Conservation (phyloP, 176 grass and related monocot genomes). For the Dendrocalamus sinicus region DNA sequence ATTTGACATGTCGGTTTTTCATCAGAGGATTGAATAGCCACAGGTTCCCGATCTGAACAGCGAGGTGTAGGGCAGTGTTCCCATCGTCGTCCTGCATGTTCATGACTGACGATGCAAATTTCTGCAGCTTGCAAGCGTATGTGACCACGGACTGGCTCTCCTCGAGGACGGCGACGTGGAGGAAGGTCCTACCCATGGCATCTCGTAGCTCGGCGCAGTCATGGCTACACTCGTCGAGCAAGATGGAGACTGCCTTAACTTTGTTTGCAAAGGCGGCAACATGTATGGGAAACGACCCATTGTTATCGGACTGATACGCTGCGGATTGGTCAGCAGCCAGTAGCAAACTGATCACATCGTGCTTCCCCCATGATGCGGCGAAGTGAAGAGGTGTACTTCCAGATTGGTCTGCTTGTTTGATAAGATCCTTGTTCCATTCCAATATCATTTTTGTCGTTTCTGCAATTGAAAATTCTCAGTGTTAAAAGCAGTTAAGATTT, state of each 20-base stretch:
- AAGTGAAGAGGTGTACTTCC: constrained; percentile 40
- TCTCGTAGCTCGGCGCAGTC: constrained; percentile 42
- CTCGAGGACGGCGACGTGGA: constrained; percentile 45
- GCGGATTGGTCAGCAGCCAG: constrained; percentile 1
- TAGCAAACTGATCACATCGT: constrained; percentile 19
- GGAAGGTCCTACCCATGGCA: constrained; percentile 45
- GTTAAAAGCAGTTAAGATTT: background rate
- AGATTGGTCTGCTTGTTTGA: constrained; percentile 11
- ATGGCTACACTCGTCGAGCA: background rate
- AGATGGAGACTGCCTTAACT: background rate
- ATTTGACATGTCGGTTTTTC: background rate
- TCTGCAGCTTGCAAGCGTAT: background rate
- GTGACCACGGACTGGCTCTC: background rate
- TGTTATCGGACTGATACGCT: background rate
- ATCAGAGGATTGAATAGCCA: constrained; percentile 16
- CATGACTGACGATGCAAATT: background rate
- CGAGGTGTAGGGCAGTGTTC: constrained; percentile 50
- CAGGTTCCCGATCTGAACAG: background rate
- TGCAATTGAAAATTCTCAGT: background rate
- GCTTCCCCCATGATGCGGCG: constrained; percentile 19
- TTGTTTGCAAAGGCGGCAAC: constrained; percentile 2
- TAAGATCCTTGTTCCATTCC: constrained; percentile 34
- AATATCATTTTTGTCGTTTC: constrained; percentile 33
- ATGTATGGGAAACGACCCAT: constrained; percentile 41
- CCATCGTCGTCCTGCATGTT: constrained; percentile 53